Evolutionary conservation across 1,284 basidiomycete genomes (phyloP), one percentile per base, ranked within the genome.

Genomic region (Ceratobasidium sp.): DNA sequence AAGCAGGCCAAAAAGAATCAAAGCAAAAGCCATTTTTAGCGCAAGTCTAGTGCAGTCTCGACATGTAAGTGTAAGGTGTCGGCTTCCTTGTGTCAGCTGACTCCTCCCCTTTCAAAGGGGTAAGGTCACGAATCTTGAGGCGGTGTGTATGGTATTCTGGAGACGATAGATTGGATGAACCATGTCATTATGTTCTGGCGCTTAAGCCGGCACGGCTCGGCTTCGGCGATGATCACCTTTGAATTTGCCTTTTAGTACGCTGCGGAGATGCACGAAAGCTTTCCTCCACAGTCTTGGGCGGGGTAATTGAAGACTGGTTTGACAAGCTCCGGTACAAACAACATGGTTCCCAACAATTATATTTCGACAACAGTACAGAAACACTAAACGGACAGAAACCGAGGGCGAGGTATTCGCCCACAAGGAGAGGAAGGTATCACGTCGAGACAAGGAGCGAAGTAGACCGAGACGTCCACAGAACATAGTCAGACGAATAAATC

Each of bases 341-440:
- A 64, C 59, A 64, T 21, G 21, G 8, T 44, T 53, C 47, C 59
- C 36, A 53, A 25, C 19, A 41, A 64, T 64, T 52, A 64, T 49
- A 64, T 64, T 59, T 64, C 59, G 59, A 64, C 59, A 64, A 53
- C 59, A 64, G 39, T 64, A 64, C 59, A 64, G 33, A 33, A 44
- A 42, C 46, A 50, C 36, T 21, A 25, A 9, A 39, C 46, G n/a
- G 59, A 42, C 11, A 50, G 44, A 50, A 27, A 21, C 47, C 33
- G 33, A 5, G 21, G 47, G 49, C 49, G 21, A 16, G 19, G 19
- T n/a, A 21, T 6, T 16, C 6, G 16, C 42, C 42, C 42, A 46
- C 42, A n/a, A 46, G 6, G 16, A 16, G 42, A 46, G 4, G 9
- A n/a, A 23, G 59, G 49, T 64, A 64, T 64, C 49, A 29, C 59